phyloP scores from a whole-genome alignment of 139 green algal genomes.

The Chlorella vulgaris region DNA sequence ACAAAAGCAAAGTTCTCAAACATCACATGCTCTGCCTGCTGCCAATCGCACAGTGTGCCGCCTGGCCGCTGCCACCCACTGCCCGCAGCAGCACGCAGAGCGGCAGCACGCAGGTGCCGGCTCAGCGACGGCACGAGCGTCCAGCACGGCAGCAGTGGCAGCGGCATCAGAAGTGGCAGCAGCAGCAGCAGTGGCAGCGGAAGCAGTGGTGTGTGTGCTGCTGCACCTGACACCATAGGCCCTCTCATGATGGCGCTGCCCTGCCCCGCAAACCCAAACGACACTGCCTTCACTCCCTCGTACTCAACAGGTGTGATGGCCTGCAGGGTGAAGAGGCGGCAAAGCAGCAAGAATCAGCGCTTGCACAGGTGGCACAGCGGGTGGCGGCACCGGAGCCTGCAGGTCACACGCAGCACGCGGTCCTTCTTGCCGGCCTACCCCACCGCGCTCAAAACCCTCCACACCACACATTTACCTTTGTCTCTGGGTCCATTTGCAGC shows the following conservation, averaged over 20 bases:
- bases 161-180: background rate
- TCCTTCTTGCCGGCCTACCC: background rate
- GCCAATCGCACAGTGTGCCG: too few species aligned
- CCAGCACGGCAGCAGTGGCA: too few species aligned
- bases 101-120: too few species aligned
- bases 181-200: background rate
- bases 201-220: too few species aligned
- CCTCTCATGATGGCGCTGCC: slow-evolving; percentile 98
- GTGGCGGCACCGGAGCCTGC: too few species aligned
- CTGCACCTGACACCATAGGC: slow-evolving; percentile 93
- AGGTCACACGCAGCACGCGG: too few species aligned
- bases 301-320: slow-evolving; percentile 91
- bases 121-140: too few species aligned
- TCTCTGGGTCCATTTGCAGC: slow-evolving; percentile 84
- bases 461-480: slow-evolving; percentile 36
- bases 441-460: background rate
- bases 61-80: too few species aligned
- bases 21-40: too few species aligned
- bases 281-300: slow-evolving; percentile 96
- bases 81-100: too few species aligned
- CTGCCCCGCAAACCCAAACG: slow-evolving; percentile 97
- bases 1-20: too few species aligned
- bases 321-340: background rate
- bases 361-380: background rate
- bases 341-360: background rate